Percentiles rank a stretch among this genome's conserved stretches.
Conservation (phyloP, 805 yeast genomes). For the Saccharomycopsis olivae region DNA sequence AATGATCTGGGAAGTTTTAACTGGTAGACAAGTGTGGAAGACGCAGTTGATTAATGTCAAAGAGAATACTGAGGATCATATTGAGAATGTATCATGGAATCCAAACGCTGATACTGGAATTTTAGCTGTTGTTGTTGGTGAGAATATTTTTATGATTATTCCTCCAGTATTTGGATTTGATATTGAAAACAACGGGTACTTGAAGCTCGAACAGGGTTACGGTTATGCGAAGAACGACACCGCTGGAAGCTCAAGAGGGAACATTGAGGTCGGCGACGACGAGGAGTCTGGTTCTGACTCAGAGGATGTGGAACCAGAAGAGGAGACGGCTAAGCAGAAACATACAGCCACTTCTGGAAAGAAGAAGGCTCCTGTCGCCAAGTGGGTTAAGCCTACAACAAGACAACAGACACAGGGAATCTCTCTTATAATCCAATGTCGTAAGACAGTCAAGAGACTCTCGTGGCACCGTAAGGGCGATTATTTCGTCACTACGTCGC, state of each 20-base stretch:
- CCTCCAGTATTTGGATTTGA: constrained; percentile 91
- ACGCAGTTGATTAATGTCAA: constrained; percentile 36
- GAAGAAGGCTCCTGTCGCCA: constrained; percentile 48
- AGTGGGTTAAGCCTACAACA: constrained; percentile 74
- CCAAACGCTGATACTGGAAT: constrained; percentile 70
- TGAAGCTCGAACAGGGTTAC: constrained; percentile 81
- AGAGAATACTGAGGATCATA: constrained; percentile 59
- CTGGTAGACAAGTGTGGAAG: constrained; percentile 87
- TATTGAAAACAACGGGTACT: constrained; percentile 69
- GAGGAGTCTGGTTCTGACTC: constrained; percentile 30
- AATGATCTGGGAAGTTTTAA: constrained; percentile 90
- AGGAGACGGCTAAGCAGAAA: constrained; percentile 29
- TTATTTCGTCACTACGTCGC: constrained; percentile 94
- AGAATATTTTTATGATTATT: constrained; percentile 61
- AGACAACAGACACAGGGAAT: constrained; percentile 57
- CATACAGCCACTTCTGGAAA: constrained; percentile 29
- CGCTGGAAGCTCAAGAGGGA: constrained; percentile 20
- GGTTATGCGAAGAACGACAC: constrained; percentile 46
- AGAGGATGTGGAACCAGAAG: constrained; percentile 26
- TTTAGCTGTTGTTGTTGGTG: constrained; percentile 78
- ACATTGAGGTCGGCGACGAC: constrained; percentile 23
- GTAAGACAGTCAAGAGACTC: constrained; percentile 59
- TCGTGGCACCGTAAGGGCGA: constrained; percentile 98
- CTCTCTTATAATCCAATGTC: constrained; percentile 57
- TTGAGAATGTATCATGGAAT: constrained; percentile 82